Conservation (phyloP, 371 early-diverging fungal genomes). For the Haplosporangium sp. region DNA sequence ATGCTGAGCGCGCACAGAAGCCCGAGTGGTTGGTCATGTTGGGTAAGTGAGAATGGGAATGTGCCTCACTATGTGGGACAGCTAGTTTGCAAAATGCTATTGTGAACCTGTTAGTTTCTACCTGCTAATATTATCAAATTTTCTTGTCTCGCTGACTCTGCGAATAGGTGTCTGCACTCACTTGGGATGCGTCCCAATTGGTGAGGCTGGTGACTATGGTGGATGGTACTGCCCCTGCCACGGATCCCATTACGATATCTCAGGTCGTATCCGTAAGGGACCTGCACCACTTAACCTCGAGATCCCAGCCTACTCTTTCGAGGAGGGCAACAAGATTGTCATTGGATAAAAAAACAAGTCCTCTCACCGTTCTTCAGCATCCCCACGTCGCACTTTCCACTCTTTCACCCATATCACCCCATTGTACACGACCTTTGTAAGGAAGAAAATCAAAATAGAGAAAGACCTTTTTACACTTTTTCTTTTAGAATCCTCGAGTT, state of each 20-base stretch:
- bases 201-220: constrained; percentile 97
- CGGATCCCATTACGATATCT: constrained; percentile 79
- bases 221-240: constrained; percentile 99
- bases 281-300: constrained; percentile 98
- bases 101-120: too few relatives aligned
- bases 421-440: neutral
- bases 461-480: constrained; percentile 3
- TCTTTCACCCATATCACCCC: neutral
- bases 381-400: neutral
- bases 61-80: too few relatives aligned
- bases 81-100: too few relatives aligned
- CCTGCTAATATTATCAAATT: too few relatives aligned
- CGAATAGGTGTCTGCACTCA: constrained; percentile 94
- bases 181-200: constrained; percentile 98
- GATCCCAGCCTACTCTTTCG: constrained; percentile 86
- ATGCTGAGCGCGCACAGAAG: constrained; percentile 90
- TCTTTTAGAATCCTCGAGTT: neutral
- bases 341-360: constrained; percentile 62
- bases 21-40: constrained; percentile 98
- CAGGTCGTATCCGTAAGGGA: constrained; percentile 96
- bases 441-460: neutral
- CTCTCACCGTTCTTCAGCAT: neutral
- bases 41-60: constrained; percentile 25
- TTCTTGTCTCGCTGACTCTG: neutral
- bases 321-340: constrained; percentile 64